phyloP scores from a whole-genome alignment of 2,329 filamentous ascomycete species.

The Colletotrichum godetiae region DNA sequence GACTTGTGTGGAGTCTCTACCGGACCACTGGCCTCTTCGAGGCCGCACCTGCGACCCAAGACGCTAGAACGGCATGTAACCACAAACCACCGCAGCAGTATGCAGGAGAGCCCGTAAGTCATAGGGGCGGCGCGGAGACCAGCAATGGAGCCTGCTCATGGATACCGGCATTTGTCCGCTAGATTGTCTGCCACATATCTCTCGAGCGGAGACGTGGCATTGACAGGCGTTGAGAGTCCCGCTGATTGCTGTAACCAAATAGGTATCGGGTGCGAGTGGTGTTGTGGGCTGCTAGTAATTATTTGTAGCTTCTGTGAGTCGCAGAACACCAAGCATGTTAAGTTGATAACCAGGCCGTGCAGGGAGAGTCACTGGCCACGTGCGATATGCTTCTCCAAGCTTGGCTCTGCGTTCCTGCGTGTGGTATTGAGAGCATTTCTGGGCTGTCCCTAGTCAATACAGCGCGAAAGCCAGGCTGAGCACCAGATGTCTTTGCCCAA shows the following conservation, averaged over 20 bases:
- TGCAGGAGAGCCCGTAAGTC: slow-evolving; percentile 2
- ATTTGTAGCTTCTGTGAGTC: not conserved
- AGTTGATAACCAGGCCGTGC: not conserved
- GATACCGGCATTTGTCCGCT: slow-evolving; percentile 1
- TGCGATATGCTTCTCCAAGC: slow-evolving; percentile 21
- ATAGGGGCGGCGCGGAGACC: not conserved
- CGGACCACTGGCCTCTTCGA: slow-evolving; percentile 25
- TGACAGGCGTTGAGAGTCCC: not conserved
- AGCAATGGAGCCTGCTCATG: not conserved
- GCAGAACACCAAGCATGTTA: not conserved
- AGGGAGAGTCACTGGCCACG: not conserved
- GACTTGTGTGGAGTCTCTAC: slow-evolving; percentile 9
- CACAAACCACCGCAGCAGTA: slow-evolving; percentile 16
- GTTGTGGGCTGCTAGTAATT: not conserved
- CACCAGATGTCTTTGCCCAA: not conserved
- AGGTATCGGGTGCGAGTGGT: not conserved
- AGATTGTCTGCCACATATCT: not conserved
- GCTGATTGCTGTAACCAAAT: not conserved
- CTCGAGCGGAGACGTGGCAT: slow-evolving; percentile 9
- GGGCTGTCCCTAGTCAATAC: not conserved
- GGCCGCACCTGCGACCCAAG: slow-evolving; percentile 21
- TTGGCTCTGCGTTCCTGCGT: slow-evolving; percentile 7
- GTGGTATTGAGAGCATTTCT: not conserved
- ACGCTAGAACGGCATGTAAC: slow-evolving; percentile 32
- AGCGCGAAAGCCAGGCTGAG: slow-evolving; percentile 11